These are phyloP conservation scores for Aspergillus sp. DNA, from an alignment of 2,329 filamentous ascomycete genomes.

Conservation along the genomic window DNA sequence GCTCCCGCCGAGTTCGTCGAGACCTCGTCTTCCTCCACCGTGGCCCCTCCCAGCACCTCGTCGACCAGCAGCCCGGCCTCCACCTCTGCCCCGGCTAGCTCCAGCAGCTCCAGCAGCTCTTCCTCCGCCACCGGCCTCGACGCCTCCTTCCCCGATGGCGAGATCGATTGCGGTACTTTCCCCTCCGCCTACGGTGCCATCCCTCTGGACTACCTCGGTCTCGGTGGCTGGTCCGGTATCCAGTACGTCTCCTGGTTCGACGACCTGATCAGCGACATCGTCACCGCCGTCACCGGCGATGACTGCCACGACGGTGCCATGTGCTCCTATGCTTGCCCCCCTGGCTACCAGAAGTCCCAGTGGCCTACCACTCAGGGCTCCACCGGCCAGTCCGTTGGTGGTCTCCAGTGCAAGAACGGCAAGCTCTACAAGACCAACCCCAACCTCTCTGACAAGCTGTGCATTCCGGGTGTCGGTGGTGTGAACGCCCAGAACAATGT, in stretches of 20 bases:
- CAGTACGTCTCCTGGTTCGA: conserved; percentile 61
- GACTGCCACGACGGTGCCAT: conserved; percentile 64
- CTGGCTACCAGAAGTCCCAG: conserved; percentile 88
- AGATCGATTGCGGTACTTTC: conserved; percentile 69
- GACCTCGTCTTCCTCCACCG: conserved; percentile 28
- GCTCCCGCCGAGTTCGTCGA: conserved; percentile 53
- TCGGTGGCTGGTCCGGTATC: conserved; percentile 77
- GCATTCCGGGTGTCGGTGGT: conserved; percentile 67
- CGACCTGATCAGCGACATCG: conserved; percentile 63
- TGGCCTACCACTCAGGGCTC: conserved; percentile 78
- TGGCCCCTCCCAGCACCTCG: conserved; percentile 18
- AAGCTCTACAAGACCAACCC: conserved; percentile 76
- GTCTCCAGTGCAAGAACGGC: conserved; percentile 71
- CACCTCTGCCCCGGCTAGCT: conserved; percentile 19
- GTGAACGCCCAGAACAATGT: conserved; percentile 77
- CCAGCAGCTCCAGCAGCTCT: conserved; percentile 28
- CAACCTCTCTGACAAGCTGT: conserved; percentile 65
- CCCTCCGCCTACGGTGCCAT: conserved; percentile 80
- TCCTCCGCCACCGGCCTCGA: conserved; percentile 56
- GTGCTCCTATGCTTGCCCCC: conserved; percentile 92
- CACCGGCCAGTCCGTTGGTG: conserved; percentile 82
- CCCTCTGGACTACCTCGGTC: conserved; percentile 63
- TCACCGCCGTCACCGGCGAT: conserved; percentile 61
- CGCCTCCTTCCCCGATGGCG: conserved; percentile 71
- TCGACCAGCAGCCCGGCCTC: conserved; percentile 15